These are phyloP conservation scores for Fomitopsis serialis DNA, from an alignment of 768 basidiomycete species.

Conservation along the genomic window DNA sequence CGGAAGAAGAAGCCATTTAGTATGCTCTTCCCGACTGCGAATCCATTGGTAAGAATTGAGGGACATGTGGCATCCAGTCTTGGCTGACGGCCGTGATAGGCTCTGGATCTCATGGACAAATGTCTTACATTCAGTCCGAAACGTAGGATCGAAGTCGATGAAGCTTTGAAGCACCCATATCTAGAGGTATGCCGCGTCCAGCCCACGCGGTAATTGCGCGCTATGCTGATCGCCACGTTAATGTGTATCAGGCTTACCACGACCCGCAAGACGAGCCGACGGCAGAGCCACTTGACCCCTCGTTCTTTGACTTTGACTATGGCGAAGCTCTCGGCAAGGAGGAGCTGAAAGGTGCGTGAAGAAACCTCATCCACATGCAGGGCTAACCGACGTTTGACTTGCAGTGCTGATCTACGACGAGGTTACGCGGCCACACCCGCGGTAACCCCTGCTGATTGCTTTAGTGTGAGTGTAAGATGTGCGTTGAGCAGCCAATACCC, in stretches of 20 bases:
- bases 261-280: slow-evolving; percentile 87
- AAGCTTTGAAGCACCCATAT: slow-evolving; percentile 88
- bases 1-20: slow-evolving; percentile 80
- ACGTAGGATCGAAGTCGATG: slow-evolving; percentile 81
- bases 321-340: slow-evolving; percentile 62
- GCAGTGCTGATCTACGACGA: slow-evolving; percentile 30
- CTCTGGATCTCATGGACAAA: slow-evolving; percentile 73
- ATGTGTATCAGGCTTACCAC: slow-evolving; percentile 63
- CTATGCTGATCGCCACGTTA: background rate
- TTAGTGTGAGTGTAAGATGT: background rate
- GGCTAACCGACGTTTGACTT: background rate
- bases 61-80: background rate
- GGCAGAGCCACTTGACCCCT: slow-evolving; percentile 67
- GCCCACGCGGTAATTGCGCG: background rate
- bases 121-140: slow-evolving; percentile 84
- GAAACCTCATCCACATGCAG: background rate
- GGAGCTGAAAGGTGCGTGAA: slow-evolving; percentile 52
- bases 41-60: slow-evolving; percentile 39
- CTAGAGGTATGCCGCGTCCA: slow-evolving; percentile 56
- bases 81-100: slow-evolving; percentile 30
- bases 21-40: slow-evolving; percentile 87
- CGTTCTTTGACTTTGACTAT: slow-evolving; percentile 82
- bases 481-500: background rate
- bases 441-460: background rate
- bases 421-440: slow-evolving; percentile 21